Evolutionary conservation across 306 rosid genomes (phyloP), one percentile per base, ranked within the genome.

Genomic region (Heteromeles arbutifolia): DNA sequence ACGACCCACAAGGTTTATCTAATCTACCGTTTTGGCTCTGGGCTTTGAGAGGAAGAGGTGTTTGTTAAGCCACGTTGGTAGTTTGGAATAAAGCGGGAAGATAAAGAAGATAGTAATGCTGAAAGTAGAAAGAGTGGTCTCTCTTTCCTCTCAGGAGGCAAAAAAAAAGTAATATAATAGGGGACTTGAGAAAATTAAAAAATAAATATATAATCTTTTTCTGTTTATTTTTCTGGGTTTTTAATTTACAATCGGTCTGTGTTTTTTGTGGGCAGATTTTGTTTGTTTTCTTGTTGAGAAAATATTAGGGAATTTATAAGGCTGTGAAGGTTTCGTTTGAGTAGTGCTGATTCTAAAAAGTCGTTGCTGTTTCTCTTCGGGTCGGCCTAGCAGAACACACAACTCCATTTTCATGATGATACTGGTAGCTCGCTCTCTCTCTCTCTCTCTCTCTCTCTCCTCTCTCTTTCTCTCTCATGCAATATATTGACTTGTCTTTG

Each of bases 11-110:
- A 53, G 24, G 2, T 69, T 70, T 45, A 19, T 59, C 0, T 28
- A 73, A 82, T 14, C 70, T 62, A 79, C 75, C 63, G 18, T 19
- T 59, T 56, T 76, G 79, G 37, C 65, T 19, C 37, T 68, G 63
- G 26, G 64, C 22, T n/a, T 12, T n/a, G 29, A 15, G 6, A 17
- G 68, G 44, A 65, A 72, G 87, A 92, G 97, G 98, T 83, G 78
- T n/a, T 61, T 72, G 81, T 68, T n/a, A 74, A 11, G 91, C 96
- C 97, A 90, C 98, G 97, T 90, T 28, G 74, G 50, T 70, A 19
- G 69, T 29, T 43, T 63, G 85, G 87, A 85, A 82, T 77, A 85
- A 81, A 88, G 90, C 67, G 70, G 78, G 83, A 79, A 79, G 96
- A 84, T 86, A 87, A 82, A 76, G 82, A 78, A 81, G 82, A 76